Base-by-base conservation (phyloP, 2,329 filamentous ascomycete genomes). In the Fusarium solani-melongenae region DNA sequence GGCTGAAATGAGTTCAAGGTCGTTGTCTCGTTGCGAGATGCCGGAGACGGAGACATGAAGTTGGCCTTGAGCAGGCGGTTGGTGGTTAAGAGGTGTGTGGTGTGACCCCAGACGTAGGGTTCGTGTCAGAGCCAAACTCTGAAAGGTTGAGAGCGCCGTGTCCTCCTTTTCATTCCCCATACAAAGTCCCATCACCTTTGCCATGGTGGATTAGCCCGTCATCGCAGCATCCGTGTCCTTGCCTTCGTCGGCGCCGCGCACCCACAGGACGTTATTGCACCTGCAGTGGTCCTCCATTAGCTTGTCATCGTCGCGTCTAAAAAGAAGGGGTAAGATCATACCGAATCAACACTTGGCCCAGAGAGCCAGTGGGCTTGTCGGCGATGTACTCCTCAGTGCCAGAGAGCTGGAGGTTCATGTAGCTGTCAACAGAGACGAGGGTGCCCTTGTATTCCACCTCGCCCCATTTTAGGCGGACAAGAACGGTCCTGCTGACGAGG, bases 181-280 rank as follows among this genome's bases (percentile, higher is more conserved):
- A 58, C 34, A 56, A 39, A 39, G 14, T 63, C 51, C 36, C 67
- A 53, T 72, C 49, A 39, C 53, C 39, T 22, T 53, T 12, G 17
- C 38, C 34, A 29, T n/a, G 33, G 33, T 31, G 20, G 27, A 59
- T 65, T 78, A 89, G 69, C 83, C 89, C 20, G 89, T 87, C 89
- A 92, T 91, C 74, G 86, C 88, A n/a, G 86, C 86, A 74, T 91
- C 89, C 46, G 82, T 86, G 29, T 85, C 83, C 62, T 86, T 85
- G 67, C 84, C 86, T 67, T 85, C 81, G 65, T 88, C 87, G 58
- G 88, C 89, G 61, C 86, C 87, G 74, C 89, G 88, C 77, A 98
- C 96, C 93, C 94, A 98, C 55, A 98, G 88, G n/a, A 98, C 96
- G 81, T 98, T 98, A 85, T 98, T 98, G 85, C 95, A 97, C 81